Percentiles rank a stretch among this genome's conserved stretches.
phyloP scores from a whole-genome alignment of 495 filamentous ascomycete genomes.

The Lineolata rhizophorae region DNA sequence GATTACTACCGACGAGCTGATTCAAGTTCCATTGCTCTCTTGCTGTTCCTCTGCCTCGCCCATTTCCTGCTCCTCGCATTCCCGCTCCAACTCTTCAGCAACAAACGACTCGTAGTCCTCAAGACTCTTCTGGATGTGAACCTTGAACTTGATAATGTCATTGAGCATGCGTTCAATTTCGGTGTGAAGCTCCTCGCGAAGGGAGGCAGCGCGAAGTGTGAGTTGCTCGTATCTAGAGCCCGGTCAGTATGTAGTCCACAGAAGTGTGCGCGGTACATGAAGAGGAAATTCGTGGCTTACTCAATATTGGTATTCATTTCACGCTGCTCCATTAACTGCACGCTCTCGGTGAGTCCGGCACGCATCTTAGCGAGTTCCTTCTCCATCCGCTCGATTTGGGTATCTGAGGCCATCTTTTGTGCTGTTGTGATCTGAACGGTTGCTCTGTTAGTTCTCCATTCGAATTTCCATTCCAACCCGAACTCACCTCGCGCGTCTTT shows the following conservation, averaged over 20 bases:
- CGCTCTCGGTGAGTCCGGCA: conserved; percentile 58
- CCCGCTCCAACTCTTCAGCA: conserved; percentile 71
- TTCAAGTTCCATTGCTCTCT: too few species aligned
- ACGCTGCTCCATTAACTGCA: conserved; percentile 81
- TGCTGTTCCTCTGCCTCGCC: conserved; percentile 3
- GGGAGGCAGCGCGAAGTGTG: conserved; percentile 54
- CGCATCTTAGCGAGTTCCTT: conserved; percentile 90
- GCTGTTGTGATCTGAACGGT: conserved; percentile 39
- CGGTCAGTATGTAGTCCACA: conserved; percentile 1
- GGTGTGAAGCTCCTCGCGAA: conserved; percentile 85
- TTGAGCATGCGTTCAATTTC: conserved; percentile 92
- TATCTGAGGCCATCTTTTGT: conserved; percentile 68
- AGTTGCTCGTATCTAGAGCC: conserved; percentile 61
- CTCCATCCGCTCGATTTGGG: conserved; percentile 96
- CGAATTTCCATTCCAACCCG: too few species aligned
- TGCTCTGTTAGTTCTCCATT: too few species aligned
- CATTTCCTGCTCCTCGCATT: conserved; percentile 19
- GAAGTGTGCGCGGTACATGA: background rate
- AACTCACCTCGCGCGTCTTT: conserved; percentile 56
- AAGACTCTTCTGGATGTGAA: conserved; percentile 77
- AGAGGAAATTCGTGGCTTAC: conserved; percentile 26
- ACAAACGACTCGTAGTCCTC: conserved; percentile 88
- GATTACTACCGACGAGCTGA: too few species aligned
- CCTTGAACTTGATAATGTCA: conserved; percentile 95
- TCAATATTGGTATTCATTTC: conserved; percentile 96